Evolutionary conservation across 108 stramenopile species (phyloP).

Genomic region (Conticribra guillardii): DNA sequence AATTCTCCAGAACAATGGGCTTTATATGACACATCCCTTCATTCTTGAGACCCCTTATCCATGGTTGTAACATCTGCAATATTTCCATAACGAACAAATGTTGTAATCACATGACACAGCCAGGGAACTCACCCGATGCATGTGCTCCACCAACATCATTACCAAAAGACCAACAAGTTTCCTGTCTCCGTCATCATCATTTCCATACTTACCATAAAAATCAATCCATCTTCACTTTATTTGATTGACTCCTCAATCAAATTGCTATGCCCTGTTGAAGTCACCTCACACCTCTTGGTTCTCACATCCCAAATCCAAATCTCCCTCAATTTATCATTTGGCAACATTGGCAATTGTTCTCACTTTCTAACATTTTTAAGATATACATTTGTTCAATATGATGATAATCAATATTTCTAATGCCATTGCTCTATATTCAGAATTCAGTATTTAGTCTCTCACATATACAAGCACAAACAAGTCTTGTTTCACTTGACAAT

Average conservation of each 20-base stretch:
- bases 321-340: slow-evolving; percentile 94
- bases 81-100: slow-evolving; percentile 79
- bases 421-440: no score
- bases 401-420: no score
- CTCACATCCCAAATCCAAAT: slow-evolving; percentile 98
- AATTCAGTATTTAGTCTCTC: no score
- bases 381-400: no score
- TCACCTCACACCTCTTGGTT: slow-evolving; percentile 76
- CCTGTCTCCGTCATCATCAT: slow-evolving; percentile 63
- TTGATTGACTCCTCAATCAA: slow-evolving; percentile 93
- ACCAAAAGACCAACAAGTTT: slow-evolving; percentile 80
- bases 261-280: slow-evolving; percentile 93
- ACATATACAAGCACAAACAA: no score
- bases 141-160: slow-evolving; percentile 93
- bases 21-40: slow-evolving; percentile 58
- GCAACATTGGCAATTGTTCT: slow-evolving; percentile 89
- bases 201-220: slow-evolving; percentile 97
- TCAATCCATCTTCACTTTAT: slow-evolving; percentile 97
- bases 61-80: slow-evolving; percentile 41
- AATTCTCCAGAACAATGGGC: slow-evolving; percentile 94
- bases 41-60: slow-evolving; percentile 42
- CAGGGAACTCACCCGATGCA: slow-evolving; percentile 96
- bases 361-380: slow-evolving; percentile 82
- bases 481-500: no score
- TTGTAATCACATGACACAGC: slow-evolving; percentile 94